These are phyloP conservation scores for Beauveria asiatica DNA, from an alignment of 2,329 filamentous ascomycete species.

Conservation along the genomic window DNA sequence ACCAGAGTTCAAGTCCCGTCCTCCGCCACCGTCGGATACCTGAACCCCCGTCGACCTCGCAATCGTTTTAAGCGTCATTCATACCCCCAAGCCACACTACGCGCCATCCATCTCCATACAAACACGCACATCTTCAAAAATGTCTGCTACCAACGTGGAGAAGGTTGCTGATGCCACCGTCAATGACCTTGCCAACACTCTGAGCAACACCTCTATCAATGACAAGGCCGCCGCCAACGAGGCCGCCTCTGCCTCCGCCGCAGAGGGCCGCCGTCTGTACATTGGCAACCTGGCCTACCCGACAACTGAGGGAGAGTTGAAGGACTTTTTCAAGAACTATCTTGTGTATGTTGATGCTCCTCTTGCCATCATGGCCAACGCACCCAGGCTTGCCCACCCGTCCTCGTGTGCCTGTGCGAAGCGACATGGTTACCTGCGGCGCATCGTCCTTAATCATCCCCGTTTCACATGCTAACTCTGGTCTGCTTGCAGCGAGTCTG, in stretches of 20 bases:
- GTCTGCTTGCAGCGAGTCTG: conserved; percentile 68
- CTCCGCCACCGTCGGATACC: conserved; percentile 21
- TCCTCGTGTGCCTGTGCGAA: neutral
- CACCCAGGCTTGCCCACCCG: neutral
- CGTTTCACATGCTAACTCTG: conserved; percentile 20
- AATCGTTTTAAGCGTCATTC: conserved; percentile 36
- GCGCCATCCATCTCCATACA: conserved; percentile 30
- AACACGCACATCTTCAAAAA: conserved; percentile 43
- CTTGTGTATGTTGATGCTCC: conserved; percentile 72
- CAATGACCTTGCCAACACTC: conserved; percentile 67
- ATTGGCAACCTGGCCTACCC: conserved; percentile 99
- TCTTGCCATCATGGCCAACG: neutral
- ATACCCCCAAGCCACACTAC: conserved; percentile 41
- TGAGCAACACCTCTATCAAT: conserved; percentile 63
- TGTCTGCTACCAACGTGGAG: conserved; percentile 67
- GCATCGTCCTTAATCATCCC: neutral
- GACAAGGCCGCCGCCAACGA: conserved; percentile 63
- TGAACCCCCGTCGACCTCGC: conserved; percentile 31
- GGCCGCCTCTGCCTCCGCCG: conserved; percentile 91
- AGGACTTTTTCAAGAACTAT: conserved; percentile 99
- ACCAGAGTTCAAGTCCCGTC: conserved; percentile 56
- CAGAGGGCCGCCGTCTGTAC: conserved; percentile 98
- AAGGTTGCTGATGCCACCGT: conserved; percentile 57
- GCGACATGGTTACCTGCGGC: neutral
- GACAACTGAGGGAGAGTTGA: conserved; percentile 99